phyloP scores from a whole-genome alignment of 805 yeast genomes.

The Kodamaea lidongshanica region DNA sequence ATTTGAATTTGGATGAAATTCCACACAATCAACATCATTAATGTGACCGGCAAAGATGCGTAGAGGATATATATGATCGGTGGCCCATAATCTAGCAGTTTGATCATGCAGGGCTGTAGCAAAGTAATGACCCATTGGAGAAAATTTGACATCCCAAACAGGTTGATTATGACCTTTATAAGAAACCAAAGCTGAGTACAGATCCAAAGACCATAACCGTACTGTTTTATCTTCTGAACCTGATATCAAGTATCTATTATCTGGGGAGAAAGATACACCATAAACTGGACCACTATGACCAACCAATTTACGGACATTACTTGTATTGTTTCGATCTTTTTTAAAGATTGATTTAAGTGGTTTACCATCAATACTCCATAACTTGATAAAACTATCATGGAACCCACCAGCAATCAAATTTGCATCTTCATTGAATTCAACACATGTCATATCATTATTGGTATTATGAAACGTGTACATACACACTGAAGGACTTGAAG shows the following conservation, averaged over 20 bases:
- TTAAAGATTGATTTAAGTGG: conserved; percentile 61
- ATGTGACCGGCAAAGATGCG: conserved; percentile 96
- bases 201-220: conserved; percentile 89
- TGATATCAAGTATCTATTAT: conserved; percentile 71
- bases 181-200: conserved; percentile 82
- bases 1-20: conserved; percentile 93
- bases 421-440: conserved; percentile 83
- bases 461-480: conserved; percentile 98
- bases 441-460: conserved; percentile 76
- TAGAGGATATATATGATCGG: conserved; percentile 94
- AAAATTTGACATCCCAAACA: conserved; percentile 93
- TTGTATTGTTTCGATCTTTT: conserved; percentile 45
- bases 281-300: conserved; percentile 96
- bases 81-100: conserved; percentile 96
- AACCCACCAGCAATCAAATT: conserved; percentile 90
- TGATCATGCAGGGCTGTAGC: conserved; percentile 98
- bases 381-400: conserved; percentile 81
- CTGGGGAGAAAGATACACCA: conserved; percentile 87
- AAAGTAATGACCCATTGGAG: conserved; percentile 95
- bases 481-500: conserved; percentile 88
- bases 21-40: conserved; percentile 91
- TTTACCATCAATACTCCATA: conserved; percentile 92
- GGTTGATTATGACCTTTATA: conserved; percentile 96
- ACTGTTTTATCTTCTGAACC: conserved; percentile 90
- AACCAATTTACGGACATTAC: conserved; percentile 52